phyloP scores from a whole-genome alignment of 352 stramenopile genomes.

The Phytophthora multivora region DNA sequence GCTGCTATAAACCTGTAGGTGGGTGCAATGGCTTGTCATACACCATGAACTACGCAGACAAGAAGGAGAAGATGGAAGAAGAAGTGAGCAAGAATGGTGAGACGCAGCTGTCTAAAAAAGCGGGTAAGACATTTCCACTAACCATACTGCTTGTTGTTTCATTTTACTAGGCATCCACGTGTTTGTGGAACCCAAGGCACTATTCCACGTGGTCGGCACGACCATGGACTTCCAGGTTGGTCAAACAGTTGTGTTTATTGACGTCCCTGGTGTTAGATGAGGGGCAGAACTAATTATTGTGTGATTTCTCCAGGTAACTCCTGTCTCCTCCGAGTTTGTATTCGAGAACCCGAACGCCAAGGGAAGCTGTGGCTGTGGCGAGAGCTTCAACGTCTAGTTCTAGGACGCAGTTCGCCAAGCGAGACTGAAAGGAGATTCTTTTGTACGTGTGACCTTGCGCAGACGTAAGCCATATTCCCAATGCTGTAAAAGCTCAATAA shows the following conservation, averaged over 20 bases:
- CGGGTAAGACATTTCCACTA: background rate
- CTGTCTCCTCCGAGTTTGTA: conserved; percentile 97
- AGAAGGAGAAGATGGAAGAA: conserved; percentile 94
- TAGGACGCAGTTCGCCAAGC: too few species aligned
- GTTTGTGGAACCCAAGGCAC: conserved; percentile 98
- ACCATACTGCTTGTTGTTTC: conserved; percentile 8
- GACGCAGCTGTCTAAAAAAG: background rate
- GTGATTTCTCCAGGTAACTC: conserved; percentile 83
- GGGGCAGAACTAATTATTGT: background rate
- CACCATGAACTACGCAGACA: conserved; percentile 99
- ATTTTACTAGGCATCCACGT: conserved; percentile 89
- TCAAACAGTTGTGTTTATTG: background rate
- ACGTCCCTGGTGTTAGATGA: background rate
- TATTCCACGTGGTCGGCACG: conserved; percentile 99
- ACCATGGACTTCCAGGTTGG: conserved; percentile 96
- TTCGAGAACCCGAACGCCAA: conserved; percentile 99
- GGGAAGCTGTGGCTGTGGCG: conserved; percentile 98
- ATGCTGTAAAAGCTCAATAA: conserved; percentile 28
- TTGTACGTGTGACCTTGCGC: conserved; percentile 10
- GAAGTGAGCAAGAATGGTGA: conserved; percentile 91
- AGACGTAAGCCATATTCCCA: conserved; percentile 17
- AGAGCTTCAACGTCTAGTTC: conserved; percentile 98
- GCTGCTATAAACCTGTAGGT: conserved; percentile 40
- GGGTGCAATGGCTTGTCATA: conserved; percentile 99
- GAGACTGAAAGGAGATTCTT: conserved; percentile 9